Percentiles rank a stretch among this genome's conserved stretches.
These are phyloP conservation scores for Boletus pseudopeckii DNA, from an alignment of 768 basidiomycete genomes.

Conservation along the genomic window DNA sequence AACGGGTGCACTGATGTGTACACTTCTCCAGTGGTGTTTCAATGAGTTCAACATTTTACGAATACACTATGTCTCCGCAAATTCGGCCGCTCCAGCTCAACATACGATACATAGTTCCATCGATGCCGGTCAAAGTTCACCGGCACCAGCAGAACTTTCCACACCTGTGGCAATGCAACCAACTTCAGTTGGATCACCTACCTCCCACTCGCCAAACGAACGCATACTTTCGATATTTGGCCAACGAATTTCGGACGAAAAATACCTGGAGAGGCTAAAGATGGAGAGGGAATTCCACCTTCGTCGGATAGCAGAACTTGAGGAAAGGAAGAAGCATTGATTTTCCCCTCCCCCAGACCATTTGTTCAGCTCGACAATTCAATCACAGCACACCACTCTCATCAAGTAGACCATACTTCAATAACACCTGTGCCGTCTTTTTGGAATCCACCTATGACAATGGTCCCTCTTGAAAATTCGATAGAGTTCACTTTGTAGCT, in stretches of 20 bases:
- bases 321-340: constrained; percentile 35
- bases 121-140: background rate
- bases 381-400: constrained; percentile 1
- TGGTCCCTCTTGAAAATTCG: constrained; percentile 41
- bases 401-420: constrained; percentile 50
- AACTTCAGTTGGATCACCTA: background rate
- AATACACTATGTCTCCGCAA: constrained; percentile 51
- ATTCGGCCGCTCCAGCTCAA: constrained; percentile 1
- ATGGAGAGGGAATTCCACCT: constrained; percentile 52
- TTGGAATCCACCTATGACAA: constrained; percentile 62
- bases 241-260: constrained; percentile 63
- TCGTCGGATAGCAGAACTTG: constrained; percentile 54
- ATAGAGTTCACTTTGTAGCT: constrained; percentile 68
- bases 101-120: background rate
- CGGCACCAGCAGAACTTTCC: background rate
- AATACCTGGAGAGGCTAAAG: constrained; percentile 61
- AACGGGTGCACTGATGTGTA: constrained; percentile 56
- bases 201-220: constrained; percentile 29
- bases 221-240: constrained; percentile 34
- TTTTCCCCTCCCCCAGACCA: background rate
- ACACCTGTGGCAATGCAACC: constrained; percentile 17
- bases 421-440: constrained; percentile 56
- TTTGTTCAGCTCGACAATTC: background rate
- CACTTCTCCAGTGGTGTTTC: constrained; percentile 60
- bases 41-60: constrained; percentile 67